These are phyloP conservation scores for Wallacemonas sp. DNA, from an alignment of 208 protist species.

Conservation along the genomic window DNA sequence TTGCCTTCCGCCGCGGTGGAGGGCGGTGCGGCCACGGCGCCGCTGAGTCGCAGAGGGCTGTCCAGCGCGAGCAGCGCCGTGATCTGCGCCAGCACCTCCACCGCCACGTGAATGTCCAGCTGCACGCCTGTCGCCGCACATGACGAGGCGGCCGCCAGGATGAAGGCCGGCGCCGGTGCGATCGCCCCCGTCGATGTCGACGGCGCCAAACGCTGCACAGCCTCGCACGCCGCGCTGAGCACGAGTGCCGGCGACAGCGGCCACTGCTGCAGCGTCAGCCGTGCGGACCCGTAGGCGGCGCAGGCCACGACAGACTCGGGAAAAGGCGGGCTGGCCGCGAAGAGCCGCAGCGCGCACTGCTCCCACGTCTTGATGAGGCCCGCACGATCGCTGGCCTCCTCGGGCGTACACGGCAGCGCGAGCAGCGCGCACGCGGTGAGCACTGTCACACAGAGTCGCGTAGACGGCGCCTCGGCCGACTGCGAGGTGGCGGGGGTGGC, in stretches of 20 bases:
- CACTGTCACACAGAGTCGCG: neutral
- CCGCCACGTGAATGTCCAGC: constrained; percentile 32
- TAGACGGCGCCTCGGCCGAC: neutral
- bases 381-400: constrained; percentile 17
- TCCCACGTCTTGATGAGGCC: constrained; percentile 10
- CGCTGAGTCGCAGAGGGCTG: constrained; percentile 27
- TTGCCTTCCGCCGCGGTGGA: neutral
- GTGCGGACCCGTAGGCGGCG: constrained; percentile 51
- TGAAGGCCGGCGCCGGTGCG: too few species aligned
- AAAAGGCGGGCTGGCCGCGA: constrained; percentile 48
- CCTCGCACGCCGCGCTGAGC: constrained; percentile 26
- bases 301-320: constrained; percentile 29
- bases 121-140: constrained; percentile 12
- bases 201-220: constrained; percentile 24
- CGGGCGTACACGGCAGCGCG: constrained; percentile 1
- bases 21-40: constrained; percentile 3
- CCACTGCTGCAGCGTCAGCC: constrained; percentile 32
- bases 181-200: neutral
- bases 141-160: too few species aligned
- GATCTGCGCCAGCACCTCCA: constrained; percentile 44
- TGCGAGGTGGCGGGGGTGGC: neutral
- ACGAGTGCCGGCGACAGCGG: constrained; percentile 21
- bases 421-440: constrained; percentile 2
- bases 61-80: constrained; percentile 38
- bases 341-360: constrained; percentile 34